A percentile compares a stretch with the other conserved stretches of the same genome.
Conservation (phyloP, 768 basidiomycete species). For the Rhizopogon vulgaris region DNA sequence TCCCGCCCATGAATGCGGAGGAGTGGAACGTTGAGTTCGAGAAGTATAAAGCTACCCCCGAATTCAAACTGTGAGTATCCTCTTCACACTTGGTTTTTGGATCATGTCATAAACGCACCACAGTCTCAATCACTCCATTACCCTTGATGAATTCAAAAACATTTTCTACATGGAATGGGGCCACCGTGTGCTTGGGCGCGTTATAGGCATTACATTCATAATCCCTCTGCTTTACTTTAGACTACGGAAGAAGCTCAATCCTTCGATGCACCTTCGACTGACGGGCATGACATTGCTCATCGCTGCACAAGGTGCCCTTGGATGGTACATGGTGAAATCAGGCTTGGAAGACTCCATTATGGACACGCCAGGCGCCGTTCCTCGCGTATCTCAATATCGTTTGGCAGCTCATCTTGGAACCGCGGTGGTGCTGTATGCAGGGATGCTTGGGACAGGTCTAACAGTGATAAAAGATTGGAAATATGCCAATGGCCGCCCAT, state of each 20-base stretch:
- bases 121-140: conserved; percentile 87
- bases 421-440: conserved; percentile 85
- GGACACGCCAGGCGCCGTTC: conserved; percentile 76
- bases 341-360: conserved; percentile 82
- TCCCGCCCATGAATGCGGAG: conserved; percentile 70
- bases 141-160: conserved; percentile 85
- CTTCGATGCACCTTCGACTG: conserved; percentile 56
- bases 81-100: not conserved
- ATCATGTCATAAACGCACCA: not conserved
- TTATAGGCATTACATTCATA: conserved; percentile 80
- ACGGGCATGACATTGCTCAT: conserved; percentile 73
- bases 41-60: conserved; percentile 92
- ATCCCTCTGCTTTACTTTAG: conserved; percentile 80
- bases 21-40: conserved; percentile 88
- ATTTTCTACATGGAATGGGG: conserved; percentile 99
- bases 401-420: conserved; percentile 92
- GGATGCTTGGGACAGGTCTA: conserved; percentile 84
- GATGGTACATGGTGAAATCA: conserved; percentile 99
- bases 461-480: conserved; percentile 75
- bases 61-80: conserved; percentile 81
- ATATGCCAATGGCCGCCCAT: conserved; percentile 49
- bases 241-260: conserved; percentile 60
- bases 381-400: conserved; percentile 94
- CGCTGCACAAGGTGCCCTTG: conserved; percentile 85
- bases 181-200: conserved; percentile 87